Percentiles rank a stretch among this genome's conserved stretches.
Conservation (phyloP, 768 basidiomycete genomes). For the Lentinula lateritia region DNA sequence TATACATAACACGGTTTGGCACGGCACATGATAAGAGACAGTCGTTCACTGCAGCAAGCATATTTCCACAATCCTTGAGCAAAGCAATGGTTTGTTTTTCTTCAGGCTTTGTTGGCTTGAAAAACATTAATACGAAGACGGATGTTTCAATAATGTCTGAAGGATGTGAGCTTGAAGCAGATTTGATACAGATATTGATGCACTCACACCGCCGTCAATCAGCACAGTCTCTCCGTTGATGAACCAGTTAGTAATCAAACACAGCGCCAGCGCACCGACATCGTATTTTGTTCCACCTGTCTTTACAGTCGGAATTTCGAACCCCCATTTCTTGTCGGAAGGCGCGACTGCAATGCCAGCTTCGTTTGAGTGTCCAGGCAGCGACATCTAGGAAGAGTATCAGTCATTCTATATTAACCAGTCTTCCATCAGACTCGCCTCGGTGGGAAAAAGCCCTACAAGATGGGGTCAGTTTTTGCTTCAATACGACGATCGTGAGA, state of each 20-base stretch:
- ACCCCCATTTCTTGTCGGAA: conserved; percentile 13
- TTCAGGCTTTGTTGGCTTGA: neutral
- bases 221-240: conserved; percentile 44
- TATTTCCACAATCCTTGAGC: neutral
- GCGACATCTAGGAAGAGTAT: conserved; percentile 20
- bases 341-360: conserved; percentile 19
- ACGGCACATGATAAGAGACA: neutral
- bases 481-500: neutral
- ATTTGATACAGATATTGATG: neutral
- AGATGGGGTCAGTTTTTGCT: neutral
- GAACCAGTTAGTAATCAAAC: conserved; percentile 40
- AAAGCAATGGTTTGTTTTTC: no score
- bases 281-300: conserved; percentile 33
- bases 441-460: conserved; percentile 26
- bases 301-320: conserved; percentile 29
- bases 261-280: conserved; percentile 37
- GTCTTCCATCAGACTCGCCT: conserved; percentile 9
- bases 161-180: neutral
- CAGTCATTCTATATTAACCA: neutral
- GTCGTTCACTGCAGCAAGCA: neutral
- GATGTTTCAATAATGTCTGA: conserved; percentile 30
- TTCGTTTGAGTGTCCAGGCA: conserved; percentile 18
- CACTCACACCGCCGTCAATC: conserved; percentile 44
- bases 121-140: conserved; percentile 26
- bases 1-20: no score